phyloP scores from a whole-genome alignment of 352 stramenopile species.

The Phytophthora quininea region DNA sequence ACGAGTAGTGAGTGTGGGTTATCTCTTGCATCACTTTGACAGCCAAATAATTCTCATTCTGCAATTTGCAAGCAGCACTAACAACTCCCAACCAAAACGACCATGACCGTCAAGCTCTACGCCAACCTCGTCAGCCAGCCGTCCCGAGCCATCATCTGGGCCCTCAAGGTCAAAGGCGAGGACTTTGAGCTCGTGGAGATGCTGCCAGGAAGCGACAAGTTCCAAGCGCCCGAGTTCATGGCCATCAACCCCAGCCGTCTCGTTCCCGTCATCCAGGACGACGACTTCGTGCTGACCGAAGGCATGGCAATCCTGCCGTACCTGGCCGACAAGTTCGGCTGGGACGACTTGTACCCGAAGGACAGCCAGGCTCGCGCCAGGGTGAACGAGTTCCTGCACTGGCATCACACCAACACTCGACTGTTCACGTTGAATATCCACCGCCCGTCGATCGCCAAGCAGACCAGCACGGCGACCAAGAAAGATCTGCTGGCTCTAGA shows the following conservation, averaged over 20 bases:
- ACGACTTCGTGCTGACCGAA: conserved; percentile 43
- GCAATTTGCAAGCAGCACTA: conserved; percentile 12
- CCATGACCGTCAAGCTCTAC: conserved; percentile 62
- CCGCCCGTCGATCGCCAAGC: conserved; percentile 25
- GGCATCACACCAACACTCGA: conserved; percentile 51
- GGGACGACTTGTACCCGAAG: conserved; percentile 51
- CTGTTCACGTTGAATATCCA: conserved; percentile 43
- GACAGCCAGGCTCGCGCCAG: conserved; percentile 43
- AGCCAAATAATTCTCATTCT: conserved; percentile 20
- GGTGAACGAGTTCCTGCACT: conserved; percentile 58
- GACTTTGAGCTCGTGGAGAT: conserved; percentile 44
- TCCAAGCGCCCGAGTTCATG: conserved; percentile 58
- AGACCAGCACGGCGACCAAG: conserved; percentile 19
- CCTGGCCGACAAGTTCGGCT: conserved; percentile 45
- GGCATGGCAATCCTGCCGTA: conserved; percentile 51
- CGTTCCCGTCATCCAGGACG: conserved; percentile 42
- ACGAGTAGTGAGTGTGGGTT: background rate
- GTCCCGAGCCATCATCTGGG: conserved; percentile 42
- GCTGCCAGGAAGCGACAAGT: conserved; percentile 34
- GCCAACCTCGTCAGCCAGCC: conserved; percentile 69
- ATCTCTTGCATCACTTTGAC: background rate
- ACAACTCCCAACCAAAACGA: conserved; percentile 1
- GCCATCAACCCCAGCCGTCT: conserved; percentile 54
- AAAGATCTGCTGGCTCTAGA: conserved; percentile 34
- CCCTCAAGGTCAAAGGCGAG: conserved; percentile 54